Evolutionary conservation across 1,284 basidiomycete genomes (phyloP).

Genomic region (Apiotrichum brassicae): DNA sequence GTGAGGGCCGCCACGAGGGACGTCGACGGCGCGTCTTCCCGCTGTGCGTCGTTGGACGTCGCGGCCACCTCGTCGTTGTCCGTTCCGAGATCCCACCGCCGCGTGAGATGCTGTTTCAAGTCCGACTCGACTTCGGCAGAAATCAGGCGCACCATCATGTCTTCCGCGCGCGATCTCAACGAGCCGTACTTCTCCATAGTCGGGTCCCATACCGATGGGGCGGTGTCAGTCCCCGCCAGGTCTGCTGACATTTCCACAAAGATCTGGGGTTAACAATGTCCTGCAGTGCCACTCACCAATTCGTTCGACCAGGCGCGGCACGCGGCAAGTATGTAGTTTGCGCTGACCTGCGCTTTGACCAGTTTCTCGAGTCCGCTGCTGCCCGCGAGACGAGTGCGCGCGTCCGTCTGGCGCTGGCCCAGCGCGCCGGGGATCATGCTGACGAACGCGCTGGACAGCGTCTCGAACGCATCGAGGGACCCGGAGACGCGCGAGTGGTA

Average conservation of each 20-base stretch:
- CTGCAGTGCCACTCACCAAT: slow-evolving; percentile 54
- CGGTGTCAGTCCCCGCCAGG: slow-evolving; percentile 46
- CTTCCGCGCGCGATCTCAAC: slow-evolving; percentile 66
- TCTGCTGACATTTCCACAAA: slow-evolving; percentile 81
- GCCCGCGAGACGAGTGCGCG: slow-evolving; percentile 52
- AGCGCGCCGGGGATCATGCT: slow-evolving; percentile 86
- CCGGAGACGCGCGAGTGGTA: slow-evolving; percentile 73
- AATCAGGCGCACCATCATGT: slow-evolving; percentile 73
- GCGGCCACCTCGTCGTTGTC: neutral
- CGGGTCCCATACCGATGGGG: slow-evolving; percentile 59
- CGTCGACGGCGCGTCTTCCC: slow-evolving; percentile 33
- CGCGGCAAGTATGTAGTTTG: slow-evolving; percentile 60
- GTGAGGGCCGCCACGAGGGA: slow-evolving; percentile 65
- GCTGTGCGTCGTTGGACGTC: neutral
- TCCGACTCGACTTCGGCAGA: slow-evolving; percentile 68
- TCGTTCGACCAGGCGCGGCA: slow-evolving; percentile 81
- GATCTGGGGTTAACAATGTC: slow-evolving; percentile 55
- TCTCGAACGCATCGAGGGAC: slow-evolving; percentile 89
- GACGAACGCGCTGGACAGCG: slow-evolving; percentile 74
- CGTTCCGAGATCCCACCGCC: slow-evolving; percentile 21
- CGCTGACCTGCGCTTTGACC: slow-evolving; percentile 73
- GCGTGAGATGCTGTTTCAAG: slow-evolving; percentile 62
- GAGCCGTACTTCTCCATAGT: slow-evolving; percentile 59
- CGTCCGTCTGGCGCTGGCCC: neutral
- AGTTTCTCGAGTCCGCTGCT: slow-evolving; percentile 74